Evolutionary conservation across 352 stramenopile genomes (phyloP).

Genomic region (Globisporangium polare): DNA sequence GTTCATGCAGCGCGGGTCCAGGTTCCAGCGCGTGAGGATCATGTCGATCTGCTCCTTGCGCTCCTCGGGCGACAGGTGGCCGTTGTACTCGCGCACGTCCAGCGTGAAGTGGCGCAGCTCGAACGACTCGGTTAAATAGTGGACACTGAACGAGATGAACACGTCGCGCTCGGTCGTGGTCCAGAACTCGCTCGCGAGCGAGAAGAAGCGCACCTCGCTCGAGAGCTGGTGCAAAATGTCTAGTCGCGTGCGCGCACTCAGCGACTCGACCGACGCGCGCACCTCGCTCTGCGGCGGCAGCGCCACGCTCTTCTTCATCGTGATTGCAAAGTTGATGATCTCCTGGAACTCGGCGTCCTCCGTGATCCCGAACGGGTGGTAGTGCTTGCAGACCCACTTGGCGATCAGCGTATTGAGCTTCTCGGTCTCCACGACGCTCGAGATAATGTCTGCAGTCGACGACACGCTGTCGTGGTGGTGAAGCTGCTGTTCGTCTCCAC

Average conservation of each 20-base stretch:
- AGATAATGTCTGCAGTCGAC: conserved; percentile 14
- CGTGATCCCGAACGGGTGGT: conserved; percentile 39
- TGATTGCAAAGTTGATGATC: conserved; percentile 34
- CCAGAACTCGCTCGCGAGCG: conserved; percentile 43
- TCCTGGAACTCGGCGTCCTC: conserved; percentile 44
- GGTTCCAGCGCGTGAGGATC: conserved; percentile 40
- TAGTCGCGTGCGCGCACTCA: conserved; percentile 37
- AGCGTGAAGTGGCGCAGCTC: conserved; percentile 42
- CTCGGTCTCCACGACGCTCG: conserved; percentile 35
- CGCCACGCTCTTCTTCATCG: conserved; percentile 30
- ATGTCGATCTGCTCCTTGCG: conserved; percentile 40
- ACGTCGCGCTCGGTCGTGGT: conserved; percentile 37
- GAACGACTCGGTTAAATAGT: conserved; percentile 41
- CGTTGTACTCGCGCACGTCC: conserved; percentile 40
- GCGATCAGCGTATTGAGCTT: conserved; percentile 40
- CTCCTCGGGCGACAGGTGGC: conserved; percentile 31
- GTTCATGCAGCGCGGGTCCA: conserved; percentile 41
- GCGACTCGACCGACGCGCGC: conserved; percentile 35
- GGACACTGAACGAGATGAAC: conserved; percentile 45
- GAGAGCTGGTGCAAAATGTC: conserved; percentile 39
- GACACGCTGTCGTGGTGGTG: not conserved
- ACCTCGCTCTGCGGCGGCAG: conserved; percentile 35
- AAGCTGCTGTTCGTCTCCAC: not conserved
- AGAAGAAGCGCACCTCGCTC: conserved; percentile 45
- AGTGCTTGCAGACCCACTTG: conserved; percentile 45